Percentiles rank a stretch among this genome's conserved stretches.
Evolutionary conservation across 2,329 filamentous ascomycete genomes (phyloP).

Genomic region (Cladosporium austrohemisphaericum): DNA sequence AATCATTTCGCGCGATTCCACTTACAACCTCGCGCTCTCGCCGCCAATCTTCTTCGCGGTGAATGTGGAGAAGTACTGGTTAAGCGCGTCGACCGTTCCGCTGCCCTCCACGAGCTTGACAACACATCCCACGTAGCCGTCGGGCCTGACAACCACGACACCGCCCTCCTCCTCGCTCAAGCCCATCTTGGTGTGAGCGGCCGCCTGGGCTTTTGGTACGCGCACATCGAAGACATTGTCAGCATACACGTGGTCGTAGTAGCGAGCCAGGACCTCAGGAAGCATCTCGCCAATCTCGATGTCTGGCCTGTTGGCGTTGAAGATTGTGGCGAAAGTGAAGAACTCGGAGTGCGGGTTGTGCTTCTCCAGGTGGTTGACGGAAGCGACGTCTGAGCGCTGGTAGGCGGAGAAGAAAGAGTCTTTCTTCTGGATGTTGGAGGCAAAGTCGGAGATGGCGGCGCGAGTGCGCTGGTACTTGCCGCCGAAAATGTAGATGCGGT

Average conservation of each 20-base stretch:
- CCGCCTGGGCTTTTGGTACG: conserved; percentile 65
- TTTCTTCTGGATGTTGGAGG: conserved; percentile 59
- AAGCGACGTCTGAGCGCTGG: conserved; percentile 56
- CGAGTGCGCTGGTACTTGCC: conserved; percentile 53
- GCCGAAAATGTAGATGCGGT: conserved; percentile 82
- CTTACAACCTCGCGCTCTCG: conserved; percentile 15
- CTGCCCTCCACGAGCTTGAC: conserved; percentile 69
- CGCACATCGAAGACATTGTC: conserved; percentile 74
- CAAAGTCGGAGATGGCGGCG: conserved; percentile 67
- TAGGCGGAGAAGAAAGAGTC: conserved; percentile 70
- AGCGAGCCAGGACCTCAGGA: conserved; percentile 67
- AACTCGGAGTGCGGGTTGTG: conserved; percentile 83
- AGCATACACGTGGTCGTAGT: conserved; percentile 78
- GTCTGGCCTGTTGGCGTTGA: conserved; percentile 62
- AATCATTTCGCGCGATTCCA: background rate
- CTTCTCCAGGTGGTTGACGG: conserved; percentile 70
- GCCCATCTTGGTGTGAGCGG: conserved; percentile 85
- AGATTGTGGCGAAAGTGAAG: conserved; percentile 74
- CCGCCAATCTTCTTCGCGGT: conserved; percentile 55
- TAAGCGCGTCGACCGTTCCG: conserved; percentile 77
- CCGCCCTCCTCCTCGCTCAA: conserved; percentile 69
- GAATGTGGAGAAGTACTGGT: conserved; percentile 76
- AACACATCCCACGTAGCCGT: conserved; percentile 80
- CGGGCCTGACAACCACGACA: conserved; percentile 78
- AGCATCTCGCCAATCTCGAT: conserved; percentile 71